Evolutionary conservation across 345 rosid genomes (phyloP).

Genomic region (Pistacia vera): DNA sequence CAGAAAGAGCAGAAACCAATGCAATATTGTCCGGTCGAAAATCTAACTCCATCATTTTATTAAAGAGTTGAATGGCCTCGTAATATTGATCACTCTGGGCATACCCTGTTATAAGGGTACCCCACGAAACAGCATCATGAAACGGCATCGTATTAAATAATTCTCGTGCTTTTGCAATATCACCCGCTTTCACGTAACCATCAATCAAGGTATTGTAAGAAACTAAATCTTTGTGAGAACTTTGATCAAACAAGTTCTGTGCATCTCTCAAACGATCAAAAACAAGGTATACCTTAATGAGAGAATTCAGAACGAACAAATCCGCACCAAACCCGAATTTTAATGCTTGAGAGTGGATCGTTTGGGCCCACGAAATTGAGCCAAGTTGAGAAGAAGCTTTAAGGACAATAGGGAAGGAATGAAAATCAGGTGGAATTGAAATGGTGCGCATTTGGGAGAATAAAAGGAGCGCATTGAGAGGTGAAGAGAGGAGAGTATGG

Average conservation of each 20-base stretch:
- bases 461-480: slow-evolving; percentile 50
- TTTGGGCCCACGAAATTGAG: slow-evolving; percentile 22
- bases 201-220: slow-evolving; percentile 64
- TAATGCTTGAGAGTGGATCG: slow-evolving; percentile 56
- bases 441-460: slow-evolving; percentile 57
- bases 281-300: slow-evolving; percentile 37
- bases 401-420: slow-evolving; percentile 68
- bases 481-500: slow-evolving; percentile 50
- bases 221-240: slow-evolving; percentile 52
- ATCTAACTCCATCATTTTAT: slow-evolving; percentile 44
- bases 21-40: slow-evolving; percentile 55
- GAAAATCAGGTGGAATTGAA: slow-evolving; percentile 58
- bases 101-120: slow-evolving; percentile 65
- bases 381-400: slow-evolving; percentile 56
- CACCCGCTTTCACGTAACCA: slow-evolving; percentile 56
- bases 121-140: slow-evolving; percentile 72
- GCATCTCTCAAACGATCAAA: slow-evolving; percentile 31
- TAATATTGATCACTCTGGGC: slow-evolving; percentile 39
- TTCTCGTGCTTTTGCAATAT: slow-evolving; percentile 44
- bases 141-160: slow-evolving; percentile 60
- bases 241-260: slow-evolving; percentile 49
- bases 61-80: slow-evolving; percentile 54
- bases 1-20: slow-evolving; percentile 77
- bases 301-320: slow-evolving; percentile 53
- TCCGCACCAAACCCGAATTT: slow-evolving; percentile 57